These are phyloP conservation scores for Periconia sp. DNA, from an alignment of 2,329 filamentous ascomycete species.

Conservation along the genomic window DNA sequence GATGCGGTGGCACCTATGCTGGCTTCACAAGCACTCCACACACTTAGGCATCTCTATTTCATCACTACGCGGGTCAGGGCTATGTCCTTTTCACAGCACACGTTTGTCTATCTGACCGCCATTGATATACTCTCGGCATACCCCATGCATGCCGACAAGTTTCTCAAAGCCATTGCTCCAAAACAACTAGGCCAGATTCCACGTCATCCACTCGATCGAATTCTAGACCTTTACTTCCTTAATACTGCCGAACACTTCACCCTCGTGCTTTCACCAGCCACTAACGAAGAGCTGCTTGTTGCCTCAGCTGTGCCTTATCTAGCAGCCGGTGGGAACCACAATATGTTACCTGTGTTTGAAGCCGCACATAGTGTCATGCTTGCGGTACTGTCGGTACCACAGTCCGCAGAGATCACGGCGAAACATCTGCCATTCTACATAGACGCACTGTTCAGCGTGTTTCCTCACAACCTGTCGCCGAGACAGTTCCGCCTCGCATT, in stretches of 20 bases:
- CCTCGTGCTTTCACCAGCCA: conserved; percentile 64
- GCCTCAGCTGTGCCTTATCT: conserved; percentile 76
- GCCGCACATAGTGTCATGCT: conserved; percentile 82
- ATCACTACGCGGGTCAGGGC: conserved; percentile 74
- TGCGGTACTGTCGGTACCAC: conserved; percentile 76
- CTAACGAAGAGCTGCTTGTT: conserved; percentile 73
- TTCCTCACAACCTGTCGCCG: conserved; percentile 75
- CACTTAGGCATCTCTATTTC: conserved; percentile 78
- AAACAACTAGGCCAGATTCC: conserved; percentile 59
- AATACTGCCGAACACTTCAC: conserved; percentile 85
- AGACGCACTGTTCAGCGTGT: conserved; percentile 75
- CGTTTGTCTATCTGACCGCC: conserved; percentile 78
- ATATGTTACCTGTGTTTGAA: conserved; percentile 76
- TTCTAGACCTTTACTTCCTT: conserved; percentile 84
- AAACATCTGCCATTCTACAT: conserved; percentile 81
- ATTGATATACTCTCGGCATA: conserved; percentile 80
- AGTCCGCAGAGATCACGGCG: conserved; percentile 70
- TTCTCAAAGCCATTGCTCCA: conserved; percentile 66
- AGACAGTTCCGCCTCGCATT: conserved; percentile 89
- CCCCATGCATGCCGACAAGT: conserved; percentile 64
- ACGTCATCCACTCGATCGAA: conserved; percentile 66
- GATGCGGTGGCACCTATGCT: conserved; percentile 64
- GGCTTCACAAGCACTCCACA: conserved; percentile 71
- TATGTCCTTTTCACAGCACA: conserved; percentile 78
- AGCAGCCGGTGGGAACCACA: conserved; percentile 57